Evolutionary conservation across 2,329 filamentous ascomycete species (phyloP).

Genomic region (Dactylellina parvicollis): DNA sequence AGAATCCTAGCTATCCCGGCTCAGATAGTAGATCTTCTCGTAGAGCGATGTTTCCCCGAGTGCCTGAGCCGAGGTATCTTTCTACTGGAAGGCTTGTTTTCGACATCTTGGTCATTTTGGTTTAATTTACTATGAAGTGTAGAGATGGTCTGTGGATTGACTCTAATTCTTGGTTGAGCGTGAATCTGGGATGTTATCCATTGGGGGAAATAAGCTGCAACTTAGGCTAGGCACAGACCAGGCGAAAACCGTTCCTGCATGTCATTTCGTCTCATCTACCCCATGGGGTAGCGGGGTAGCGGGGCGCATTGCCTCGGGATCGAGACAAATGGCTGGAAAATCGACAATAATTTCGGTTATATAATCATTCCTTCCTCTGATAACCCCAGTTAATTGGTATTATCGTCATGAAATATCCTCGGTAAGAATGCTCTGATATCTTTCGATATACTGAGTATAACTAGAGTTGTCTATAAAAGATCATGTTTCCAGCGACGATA

Average conservation of each 20-base stretch:
- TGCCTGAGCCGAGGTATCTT: background rate
- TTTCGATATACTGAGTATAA: too few relatives aligned
- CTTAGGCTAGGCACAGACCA: background rate
- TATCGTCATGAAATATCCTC: background rate
- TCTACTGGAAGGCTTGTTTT: background rate
- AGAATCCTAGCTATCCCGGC: background rate
- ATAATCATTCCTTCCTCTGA: too few relatives aligned
- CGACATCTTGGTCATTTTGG: too few relatives aligned
- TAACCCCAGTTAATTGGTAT: too few relatives aligned
- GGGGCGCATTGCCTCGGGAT: background rate
- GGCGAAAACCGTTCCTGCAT: slow-evolving; percentile 13
- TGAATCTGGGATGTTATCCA: too few relatives aligned
- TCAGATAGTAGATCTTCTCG: background rate
- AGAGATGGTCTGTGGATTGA: too few relatives aligned
- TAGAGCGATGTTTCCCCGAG: background rate
- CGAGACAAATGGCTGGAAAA: background rate
- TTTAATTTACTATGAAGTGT: too few relatives aligned
- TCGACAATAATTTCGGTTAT: background rate
- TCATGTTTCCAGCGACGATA: too few relatives aligned
- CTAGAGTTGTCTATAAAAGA: too few relatives aligned
- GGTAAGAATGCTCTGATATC: background rate
- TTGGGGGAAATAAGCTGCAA: too few relatives aligned
- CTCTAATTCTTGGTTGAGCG: too few relatives aligned
- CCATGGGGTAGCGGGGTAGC: slow-evolving; percentile 8
- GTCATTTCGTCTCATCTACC: slow-evolving; percentile 4